These are phyloP conservation scores for Protea cynaroides DNA, from an alignment of 164 flowering plant species.

Conservation along the genomic window DNA sequence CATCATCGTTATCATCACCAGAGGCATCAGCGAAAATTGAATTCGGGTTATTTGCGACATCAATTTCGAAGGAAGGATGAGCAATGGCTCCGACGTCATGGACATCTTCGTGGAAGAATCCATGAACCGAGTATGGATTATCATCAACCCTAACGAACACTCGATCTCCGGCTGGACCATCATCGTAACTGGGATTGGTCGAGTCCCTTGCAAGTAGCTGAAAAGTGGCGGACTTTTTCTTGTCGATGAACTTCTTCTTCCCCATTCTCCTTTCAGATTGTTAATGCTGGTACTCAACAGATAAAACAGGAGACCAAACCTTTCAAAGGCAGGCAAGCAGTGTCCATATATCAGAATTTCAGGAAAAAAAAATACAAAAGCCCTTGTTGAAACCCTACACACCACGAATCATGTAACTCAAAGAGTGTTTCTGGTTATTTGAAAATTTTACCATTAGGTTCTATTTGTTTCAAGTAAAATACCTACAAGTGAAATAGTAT, in stretches of 20 bases:
- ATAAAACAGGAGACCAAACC: no score
- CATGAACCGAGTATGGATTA: conserved; percentile 33
- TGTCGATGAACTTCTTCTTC: conserved; percentile 86
- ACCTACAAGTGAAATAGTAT: no score
- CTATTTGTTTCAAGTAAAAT: no score
- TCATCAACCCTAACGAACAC: conserved; percentile 85
- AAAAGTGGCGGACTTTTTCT: conserved; percentile 86
- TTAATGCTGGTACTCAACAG: no score
- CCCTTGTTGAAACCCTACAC: no score
- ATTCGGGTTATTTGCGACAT: conserved; percentile 26
- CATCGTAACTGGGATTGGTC: conserved; percentile 48
- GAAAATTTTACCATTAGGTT: no score
- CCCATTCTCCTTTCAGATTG: conserved; percentile 18
- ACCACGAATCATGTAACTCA: no score
- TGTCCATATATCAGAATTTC: no score
- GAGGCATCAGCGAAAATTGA: conserved; percentile 66
- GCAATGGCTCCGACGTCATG: neutral
- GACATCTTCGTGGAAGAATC: conserved; percentile 21
- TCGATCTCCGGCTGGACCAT: conserved; percentile 44
- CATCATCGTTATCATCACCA: conserved; percentile 34
- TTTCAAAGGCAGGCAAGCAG: no score
- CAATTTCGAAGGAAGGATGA: neutral
- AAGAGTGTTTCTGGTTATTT: no score
- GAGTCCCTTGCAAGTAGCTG: conserved; percentile 74
- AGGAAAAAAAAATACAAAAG: no score